Base-by-base conservation (phyloP, 208 protist species). In the Histomonas meleagridis region DNA sequence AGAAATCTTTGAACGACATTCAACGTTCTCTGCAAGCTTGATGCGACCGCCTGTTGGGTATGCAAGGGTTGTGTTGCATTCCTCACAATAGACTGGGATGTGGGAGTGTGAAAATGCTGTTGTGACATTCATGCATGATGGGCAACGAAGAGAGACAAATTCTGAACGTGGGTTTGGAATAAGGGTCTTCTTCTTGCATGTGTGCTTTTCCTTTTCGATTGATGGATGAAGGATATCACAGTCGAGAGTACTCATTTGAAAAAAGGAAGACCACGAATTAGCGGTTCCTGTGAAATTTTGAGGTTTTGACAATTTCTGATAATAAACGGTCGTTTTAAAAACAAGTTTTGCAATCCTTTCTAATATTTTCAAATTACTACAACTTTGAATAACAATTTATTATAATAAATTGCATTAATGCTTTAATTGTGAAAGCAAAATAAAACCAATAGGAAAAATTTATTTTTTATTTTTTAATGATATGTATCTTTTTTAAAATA, bases 81-180 rank as follows among this genome's bases (percentile, higher is more conserved):
- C 49, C 38, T 46, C 40, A 40, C 70, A 79, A 40, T 10, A 51
- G 40, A 79, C 40, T n/a, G 70, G 40, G 18, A 79, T 35, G 28
- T 79, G 46, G 1, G 70, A 79, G 40, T 79, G 70, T 18, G 70
- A 79, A 18, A 79, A 79, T 51, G 70, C 70, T 49, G 70, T 79
- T 79, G 70, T 79, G 40, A 79, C 14, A 35, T 10, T 18, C 40
- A 35, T 79, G 40, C 70, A 79, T 35, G 70, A 79, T 51, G 70
- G 38, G 70, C 70, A 79, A 35, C 70, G 70, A 51, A 79, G 70
- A n/a, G 70, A 79, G 40, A 79, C 40, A 35, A 79, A 79, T 35
- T 79, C 70, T 18, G 70, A 79, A 28, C 70, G 70, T 51, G 70
- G 70, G 28, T 79, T 79, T 79, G 70, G 70, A 79, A 79, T 40